Evolutionary conservation across 2,329 filamentous ascomycete species (phyloP).

Genomic region (Fusarium subglutinans): DNA sequence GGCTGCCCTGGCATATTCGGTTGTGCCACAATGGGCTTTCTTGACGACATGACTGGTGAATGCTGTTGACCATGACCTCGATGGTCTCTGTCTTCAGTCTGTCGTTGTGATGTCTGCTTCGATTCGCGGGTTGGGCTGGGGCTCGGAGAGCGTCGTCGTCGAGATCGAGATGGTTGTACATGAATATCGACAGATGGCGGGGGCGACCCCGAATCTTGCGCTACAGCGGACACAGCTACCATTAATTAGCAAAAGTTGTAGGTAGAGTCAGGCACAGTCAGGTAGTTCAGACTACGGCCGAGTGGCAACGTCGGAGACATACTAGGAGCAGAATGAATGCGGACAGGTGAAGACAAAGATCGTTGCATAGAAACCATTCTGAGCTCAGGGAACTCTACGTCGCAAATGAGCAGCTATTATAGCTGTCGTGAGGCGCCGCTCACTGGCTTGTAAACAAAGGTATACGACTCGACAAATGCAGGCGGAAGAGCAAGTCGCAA

Average conservation of each 20-base stretch:
- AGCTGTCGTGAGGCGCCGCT: slow-evolving; percentile 43
- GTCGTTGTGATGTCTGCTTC: slow-evolving; percentile 55
- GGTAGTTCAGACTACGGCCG: neutral
- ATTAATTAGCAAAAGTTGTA: slow-evolving; percentile 43
- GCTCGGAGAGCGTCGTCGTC: slow-evolving; percentile 64
- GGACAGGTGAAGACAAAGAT: slow-evolving; percentile 70
- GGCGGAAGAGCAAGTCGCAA: slow-evolving; percentile 12
- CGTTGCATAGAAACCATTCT: slow-evolving; percentile 71
- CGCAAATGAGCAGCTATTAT: slow-evolving; percentile 48
- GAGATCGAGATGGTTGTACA: slow-evolving; percentile 59
- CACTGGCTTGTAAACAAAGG: slow-evolving; percentile 33
- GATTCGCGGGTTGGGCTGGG: slow-evolving; percentile 59
- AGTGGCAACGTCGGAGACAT: slow-evolving; percentile 53
- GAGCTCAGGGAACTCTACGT: slow-evolving; percentile 51
- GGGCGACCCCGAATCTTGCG: slow-evolving; percentile 60
- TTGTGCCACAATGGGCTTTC: slow-evolving; percentile 62
- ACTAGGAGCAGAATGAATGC: slow-evolving; percentile 66
- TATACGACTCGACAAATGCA: slow-evolving; percentile 13
- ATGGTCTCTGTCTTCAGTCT: slow-evolving; percentile 55
- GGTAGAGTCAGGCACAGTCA: slow-evolving; percentile 4
- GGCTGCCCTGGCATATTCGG: slow-evolving; percentile 45
- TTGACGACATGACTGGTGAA: slow-evolving; percentile 50
- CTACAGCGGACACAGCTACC: slow-evolving; percentile 46
- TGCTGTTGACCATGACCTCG: slow-evolving; percentile 51
- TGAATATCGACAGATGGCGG: slow-evolving; percentile 64